These are phyloP conservation scores for Nepenthes mirabilis DNA, from an alignment of 148 eudicot genomes.

Conservation along the genomic window DNA sequence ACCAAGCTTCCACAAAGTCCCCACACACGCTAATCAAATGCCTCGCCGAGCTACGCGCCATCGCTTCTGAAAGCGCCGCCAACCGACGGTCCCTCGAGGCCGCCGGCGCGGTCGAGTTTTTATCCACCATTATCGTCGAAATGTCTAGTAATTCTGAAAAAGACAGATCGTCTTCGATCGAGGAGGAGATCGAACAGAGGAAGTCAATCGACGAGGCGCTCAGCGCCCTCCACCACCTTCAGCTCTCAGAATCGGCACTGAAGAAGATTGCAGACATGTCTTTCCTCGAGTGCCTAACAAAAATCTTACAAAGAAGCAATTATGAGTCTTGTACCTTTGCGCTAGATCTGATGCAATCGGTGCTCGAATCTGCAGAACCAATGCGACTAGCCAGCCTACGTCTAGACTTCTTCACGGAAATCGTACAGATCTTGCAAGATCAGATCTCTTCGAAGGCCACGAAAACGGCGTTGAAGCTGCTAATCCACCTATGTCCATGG, in stretches of 20 bases:
- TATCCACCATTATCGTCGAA: slow-evolving; percentile 20
- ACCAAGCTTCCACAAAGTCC: slow-evolving; percentile 12
- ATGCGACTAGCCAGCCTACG: slow-evolving; percentile 13
- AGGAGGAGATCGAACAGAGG: background rate
- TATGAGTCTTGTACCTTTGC: slow-evolving; percentile 45
- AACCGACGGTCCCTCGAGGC: slow-evolving; percentile 44
- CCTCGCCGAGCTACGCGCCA: slow-evolving; percentile 28
- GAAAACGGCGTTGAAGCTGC: slow-evolving; percentile 30
- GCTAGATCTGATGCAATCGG: slow-evolving; percentile 25
- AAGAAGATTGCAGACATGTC: slow-evolving; percentile 13
- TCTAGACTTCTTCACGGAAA: slow-evolving; percentile 23
- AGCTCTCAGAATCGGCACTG: slow-evolving; percentile 27
- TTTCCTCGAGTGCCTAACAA: slow-evolving; percentile 22
- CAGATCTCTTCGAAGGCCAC: slow-evolving; percentile 35
- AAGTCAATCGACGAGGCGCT: slow-evolving; percentile 35
- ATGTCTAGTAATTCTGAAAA: background rate
- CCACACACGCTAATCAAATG: slow-evolving; percentile 10
- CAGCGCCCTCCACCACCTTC: slow-evolving; percentile 32
- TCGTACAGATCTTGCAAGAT: slow-evolving; percentile 30
- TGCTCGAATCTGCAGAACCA: slow-evolving; percentile 32
- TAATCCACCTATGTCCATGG: slow-evolving; percentile 29
- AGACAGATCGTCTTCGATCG: background rate
- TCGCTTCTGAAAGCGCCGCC: slow-evolving; percentile 34
- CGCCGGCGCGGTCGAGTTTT: slow-evolving; percentile 36
- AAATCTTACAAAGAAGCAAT: slow-evolving; percentile 22